These are phyloP conservation scores for Citrus mangshanensis DNA, from an alignment of 345 rosid genomes.

Conservation along the genomic window DNA sequence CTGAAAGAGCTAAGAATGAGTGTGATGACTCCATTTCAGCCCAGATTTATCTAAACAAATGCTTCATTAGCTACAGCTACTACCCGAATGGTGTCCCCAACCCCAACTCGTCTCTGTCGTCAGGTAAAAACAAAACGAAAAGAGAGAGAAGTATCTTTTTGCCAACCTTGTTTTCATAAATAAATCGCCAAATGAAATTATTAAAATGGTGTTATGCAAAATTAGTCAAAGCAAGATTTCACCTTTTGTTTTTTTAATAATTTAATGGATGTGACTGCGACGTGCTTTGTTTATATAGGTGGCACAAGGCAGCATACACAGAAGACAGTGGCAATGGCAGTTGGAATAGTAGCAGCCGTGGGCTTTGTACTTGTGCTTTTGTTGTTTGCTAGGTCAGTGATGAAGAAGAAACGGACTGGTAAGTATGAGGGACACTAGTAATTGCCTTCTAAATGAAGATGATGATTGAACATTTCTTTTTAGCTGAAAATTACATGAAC, in stretches of 20 bases:
- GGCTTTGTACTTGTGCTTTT: slow-evolving; percentile 62
- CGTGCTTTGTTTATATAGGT: background rate
- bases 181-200: background rate
- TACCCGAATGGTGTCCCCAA: slow-evolving; percentile 75
- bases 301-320: slow-evolving; percentile 49
- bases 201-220: background rate
- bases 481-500: background rate
- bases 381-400: slow-evolving; percentile 49
- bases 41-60: slow-evolving; percentile 67
- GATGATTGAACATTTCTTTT: background rate
- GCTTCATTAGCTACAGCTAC: slow-evolving; percentile 76
- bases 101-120: slow-evolving; percentile 23
- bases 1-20: slow-evolving; percentile 43
- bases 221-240: background rate
- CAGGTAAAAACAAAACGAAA: slow-evolving; percentile 22
- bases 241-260: background rate
- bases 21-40: slow-evolving; percentile 71
- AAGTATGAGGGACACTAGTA: slow-evolving; percentile 29
- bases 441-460: background rate
- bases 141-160: background rate
- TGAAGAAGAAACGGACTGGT: slow-evolving; percentile 55
- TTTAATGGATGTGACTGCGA: background rate
- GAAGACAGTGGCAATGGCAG: slow-evolving; percentile 77
- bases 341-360: slow-evolving; percentile 76
- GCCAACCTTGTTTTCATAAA: background rate